Conservation (phyloP, 2,329 filamentous ascomycete genomes). For the Aureobasidium leucospermi region DNA sequence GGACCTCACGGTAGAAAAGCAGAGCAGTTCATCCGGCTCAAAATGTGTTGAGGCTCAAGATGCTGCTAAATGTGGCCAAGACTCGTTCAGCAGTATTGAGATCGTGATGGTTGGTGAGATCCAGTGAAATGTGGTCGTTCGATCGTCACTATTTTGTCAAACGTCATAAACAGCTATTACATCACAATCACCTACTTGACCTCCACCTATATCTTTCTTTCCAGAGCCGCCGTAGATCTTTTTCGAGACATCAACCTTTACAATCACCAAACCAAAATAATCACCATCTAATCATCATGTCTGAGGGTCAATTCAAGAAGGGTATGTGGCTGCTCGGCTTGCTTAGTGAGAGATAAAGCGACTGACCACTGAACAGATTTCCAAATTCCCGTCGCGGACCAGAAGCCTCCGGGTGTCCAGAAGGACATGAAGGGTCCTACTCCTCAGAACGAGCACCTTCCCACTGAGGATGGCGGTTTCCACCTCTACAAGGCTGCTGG, state of each 20-base stretch:
- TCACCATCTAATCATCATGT: constrained; percentile 2
- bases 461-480: constrained; percentile 59
- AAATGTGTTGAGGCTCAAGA: neutral
- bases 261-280: neutral
- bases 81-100: neutral
- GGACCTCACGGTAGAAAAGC: neutral
- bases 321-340: neutral
- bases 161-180: neutral
- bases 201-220: neutral
- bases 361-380: constrained; percentile 33
- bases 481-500: constrained; percentile 66
- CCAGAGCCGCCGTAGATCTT: neutral
- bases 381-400: constrained; percentile 43
- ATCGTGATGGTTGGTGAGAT: neutral
- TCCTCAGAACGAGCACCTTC: constrained; percentile 58
- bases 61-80: neutral
- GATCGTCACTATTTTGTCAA: neutral
- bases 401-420: constrained; percentile 45
- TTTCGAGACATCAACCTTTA: neutral
- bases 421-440: constrained; percentile 36
- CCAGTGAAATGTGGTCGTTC: neutral
- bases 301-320: constrained; percentile 13
- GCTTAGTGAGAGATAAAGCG: neutral
- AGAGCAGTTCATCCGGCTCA: neutral
- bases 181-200: neutral